phyloP scores from a whole-genome alignment of 495 filamentous ascomycete genomes.

The Mytilinidion resinicola region DNA sequence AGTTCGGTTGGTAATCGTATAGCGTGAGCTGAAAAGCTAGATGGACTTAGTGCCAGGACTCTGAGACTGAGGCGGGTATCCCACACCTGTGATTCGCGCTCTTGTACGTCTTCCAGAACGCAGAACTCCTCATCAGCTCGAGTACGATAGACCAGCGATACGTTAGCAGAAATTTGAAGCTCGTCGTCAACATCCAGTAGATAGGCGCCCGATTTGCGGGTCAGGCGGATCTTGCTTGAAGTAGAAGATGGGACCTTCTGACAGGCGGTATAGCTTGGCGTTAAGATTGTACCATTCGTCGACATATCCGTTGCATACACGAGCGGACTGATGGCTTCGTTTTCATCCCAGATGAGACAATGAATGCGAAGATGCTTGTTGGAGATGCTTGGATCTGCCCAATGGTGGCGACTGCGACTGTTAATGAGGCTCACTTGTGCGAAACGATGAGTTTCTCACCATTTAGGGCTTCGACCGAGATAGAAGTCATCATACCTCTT shows the following conservation, averaged over 20 bases:
- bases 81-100: slow-evolving; percentile 24
- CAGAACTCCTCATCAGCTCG: background rate
- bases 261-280: slow-evolving; percentile 8
- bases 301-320: slow-evolving; percentile 40
- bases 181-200: slow-evolving; percentile 36
- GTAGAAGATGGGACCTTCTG: slow-evolving; percentile 5
- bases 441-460: slow-evolving; percentile 4
- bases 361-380: slow-evolving; percentile 38
- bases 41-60: background rate
- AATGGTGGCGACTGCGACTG: slow-evolving; percentile 14
- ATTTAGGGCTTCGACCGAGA: slow-evolving; percentile 18
- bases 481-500: slow-evolving; percentile 20
- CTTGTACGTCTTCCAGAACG: slow-evolving; percentile 8
- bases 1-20: slow-evolving; percentile 28
- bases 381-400: slow-evolving; percentile 34
- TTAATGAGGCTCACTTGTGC: background rate
- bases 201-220: slow-evolving; percentile 20
- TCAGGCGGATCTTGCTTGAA: slow-evolving; percentile 3
- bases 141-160: slow-evolving; percentile 12
- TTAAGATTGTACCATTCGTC: slow-evolving; percentile 33
- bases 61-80: background rate
- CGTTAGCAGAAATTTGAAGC: slow-evolving; percentile 21
- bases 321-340: slow-evolving; percentile 30
- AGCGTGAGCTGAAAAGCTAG: slow-evolving; percentile 30
- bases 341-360: slow-evolving; percentile 34